phyloP scores from a whole-genome alignment of 768 basidiomycete species.

The Pilatotrama ljubarskyi region DNA sequence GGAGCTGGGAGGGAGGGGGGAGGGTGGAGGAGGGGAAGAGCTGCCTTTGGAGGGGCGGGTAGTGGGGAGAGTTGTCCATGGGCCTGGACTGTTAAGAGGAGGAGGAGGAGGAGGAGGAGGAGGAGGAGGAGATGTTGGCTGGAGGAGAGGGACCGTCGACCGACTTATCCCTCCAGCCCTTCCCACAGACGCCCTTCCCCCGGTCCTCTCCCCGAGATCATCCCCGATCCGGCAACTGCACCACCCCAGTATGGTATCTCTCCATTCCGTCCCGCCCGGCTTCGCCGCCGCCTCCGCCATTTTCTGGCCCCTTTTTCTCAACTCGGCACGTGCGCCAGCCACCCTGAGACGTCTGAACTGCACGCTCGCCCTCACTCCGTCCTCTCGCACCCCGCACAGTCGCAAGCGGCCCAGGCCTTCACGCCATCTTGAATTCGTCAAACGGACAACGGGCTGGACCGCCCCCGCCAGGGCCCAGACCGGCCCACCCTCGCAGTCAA shows the following conservation, averaged over 20 bases:
- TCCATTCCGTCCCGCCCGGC: not conserved
- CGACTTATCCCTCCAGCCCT: not conserved
- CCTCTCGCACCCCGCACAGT: not conserved
- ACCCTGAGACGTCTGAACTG: not conserved
- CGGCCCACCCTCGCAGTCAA: conserved; percentile 19
- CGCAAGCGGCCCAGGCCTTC: not conserved
- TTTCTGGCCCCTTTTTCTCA: not conserved
- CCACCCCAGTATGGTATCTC: not conserved
- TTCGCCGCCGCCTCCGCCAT: not conserved
- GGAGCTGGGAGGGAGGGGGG: conserved; percentile 45
- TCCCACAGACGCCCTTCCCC: not conserved
- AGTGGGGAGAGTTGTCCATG: conserved; percentile 31
- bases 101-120: conserved; percentile 2
- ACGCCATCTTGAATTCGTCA: not conserved
- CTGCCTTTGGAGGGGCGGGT: conserved; percentile 34
- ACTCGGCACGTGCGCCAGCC: not conserved
- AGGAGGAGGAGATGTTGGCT: conserved; percentile 2
- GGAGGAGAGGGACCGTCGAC: not conserved
- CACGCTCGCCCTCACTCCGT: not conserved
- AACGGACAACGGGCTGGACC: conserved; percentile 2
- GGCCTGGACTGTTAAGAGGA: conserved; percentile 21
- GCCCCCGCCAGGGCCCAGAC: conserved; percentile 6
- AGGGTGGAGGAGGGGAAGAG: conserved; percentile 46
- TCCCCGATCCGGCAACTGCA: conserved; percentile 2
- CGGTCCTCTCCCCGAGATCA: conserved; percentile 13